Conservation (phyloP, 352 stramenopile species). For the Phytophthora gonapodyides region DNA sequence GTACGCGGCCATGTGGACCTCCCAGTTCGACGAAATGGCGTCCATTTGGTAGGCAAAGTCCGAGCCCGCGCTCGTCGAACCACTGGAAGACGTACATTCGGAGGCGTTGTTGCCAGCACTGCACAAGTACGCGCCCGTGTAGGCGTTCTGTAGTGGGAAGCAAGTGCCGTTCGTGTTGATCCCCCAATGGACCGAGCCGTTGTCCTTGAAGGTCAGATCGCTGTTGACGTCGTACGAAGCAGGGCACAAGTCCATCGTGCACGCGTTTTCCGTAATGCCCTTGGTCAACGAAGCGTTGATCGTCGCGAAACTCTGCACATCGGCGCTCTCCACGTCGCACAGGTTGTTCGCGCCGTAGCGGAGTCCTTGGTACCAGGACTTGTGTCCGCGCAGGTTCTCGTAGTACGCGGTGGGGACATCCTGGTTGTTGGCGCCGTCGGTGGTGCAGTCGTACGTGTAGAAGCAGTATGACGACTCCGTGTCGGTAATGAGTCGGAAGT, state of each 20-base stretch:
- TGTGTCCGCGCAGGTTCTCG: constrained; percentile 39
- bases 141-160: constrained; percentile 42
- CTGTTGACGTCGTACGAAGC: constrained; percentile 45
- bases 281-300: constrained; percentile 34
- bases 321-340: constrained; percentile 22
- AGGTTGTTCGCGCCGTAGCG: constrained; percentile 54
- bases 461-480: constrained; percentile 33
- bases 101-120: constrained; percentile 33
- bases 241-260: constrained; percentile 34
- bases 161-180: constrained; percentile 43
- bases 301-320: constrained; percentile 37
- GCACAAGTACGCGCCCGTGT: constrained; percentile 41
- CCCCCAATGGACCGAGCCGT: constrained; percentile 24
- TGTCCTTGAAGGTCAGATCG: constrained; percentile 30
- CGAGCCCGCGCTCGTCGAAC: constrained; percentile 15
- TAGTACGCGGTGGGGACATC: constrained; percentile 43
- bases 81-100: constrained; percentile 19
- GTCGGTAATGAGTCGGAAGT: constrained; percentile 36
- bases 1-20: constrained; percentile 70
- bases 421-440: constrained; percentile 39
- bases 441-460: constrained; percentile 41
- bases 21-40: constrained; percentile 84
- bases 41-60: constrained; percentile 75
- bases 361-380: constrained; percentile 61
- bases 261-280: constrained; percentile 49